phyloP scores from a whole-genome alignment of 2,329 filamentous ascomycete genomes.

The Epichloe gansuensis region DNA sequence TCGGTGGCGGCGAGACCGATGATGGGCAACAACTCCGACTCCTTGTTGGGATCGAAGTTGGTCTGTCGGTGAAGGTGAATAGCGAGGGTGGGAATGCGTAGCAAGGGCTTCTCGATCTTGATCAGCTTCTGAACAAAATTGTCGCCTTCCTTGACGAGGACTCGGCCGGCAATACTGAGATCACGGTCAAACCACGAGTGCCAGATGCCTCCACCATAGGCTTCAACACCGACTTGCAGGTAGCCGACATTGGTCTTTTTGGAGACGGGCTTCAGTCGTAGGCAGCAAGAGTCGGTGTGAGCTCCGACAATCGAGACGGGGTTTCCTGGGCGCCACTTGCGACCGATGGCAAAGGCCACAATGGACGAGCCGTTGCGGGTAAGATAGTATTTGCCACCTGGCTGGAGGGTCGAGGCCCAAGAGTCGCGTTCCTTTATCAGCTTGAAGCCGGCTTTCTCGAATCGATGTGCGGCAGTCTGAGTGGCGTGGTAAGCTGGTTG shows the following conservation, averaged over 20 bases:
- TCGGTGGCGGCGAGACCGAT: conserved; percentile 77
- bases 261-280: conserved; percentile 88
- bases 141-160: conserved; percentile 63
- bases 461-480: conserved; percentile 59
- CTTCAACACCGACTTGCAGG: conserved; percentile 89
- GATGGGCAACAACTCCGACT: conserved; percentile 90
- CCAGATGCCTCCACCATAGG: conserved; percentile 94
- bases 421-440: conserved; percentile 83
- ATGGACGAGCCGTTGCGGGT: conserved; percentile 90
- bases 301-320: conserved; percentile 88
- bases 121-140: conserved; percentile 74
- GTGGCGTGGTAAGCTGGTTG: conserved; percentile 83
- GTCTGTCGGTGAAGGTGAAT: conserved; percentile 84
- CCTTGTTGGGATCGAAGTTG: conserved; percentile 91
- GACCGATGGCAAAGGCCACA: conserved; percentile 82
- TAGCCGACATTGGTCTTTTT: conserved; percentile 81
- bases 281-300: conserved; percentile 87
- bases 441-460: conserved; percentile 75
- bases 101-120: conserved; percentile 80
- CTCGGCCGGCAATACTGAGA: conserved; percentile 77
- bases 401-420: conserved; percentile 68
- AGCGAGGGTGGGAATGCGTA: conserved; percentile 85
- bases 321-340: conserved; percentile 84
- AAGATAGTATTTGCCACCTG: conserved; percentile 91
- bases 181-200: conserved; percentile 98